Conservation (phyloP, 305 asterid genomes). For the Fraxinus velutina region DNA sequence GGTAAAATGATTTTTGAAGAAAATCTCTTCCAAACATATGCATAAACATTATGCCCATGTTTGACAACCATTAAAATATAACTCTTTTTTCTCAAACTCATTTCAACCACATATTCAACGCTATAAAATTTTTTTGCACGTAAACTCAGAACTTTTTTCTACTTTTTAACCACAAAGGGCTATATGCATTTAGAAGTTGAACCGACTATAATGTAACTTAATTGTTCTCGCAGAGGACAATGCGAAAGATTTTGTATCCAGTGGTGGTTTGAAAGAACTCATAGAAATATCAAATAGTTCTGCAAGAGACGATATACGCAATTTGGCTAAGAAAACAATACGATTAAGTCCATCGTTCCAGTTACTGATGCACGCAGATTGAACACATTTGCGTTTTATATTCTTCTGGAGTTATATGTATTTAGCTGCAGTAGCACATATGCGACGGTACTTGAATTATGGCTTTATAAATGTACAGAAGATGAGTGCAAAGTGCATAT, state of each 20-base stretch:
- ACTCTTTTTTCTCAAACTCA: neutral
- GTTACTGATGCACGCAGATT: conserved; percentile 33
- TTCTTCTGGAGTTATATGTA: neutral
- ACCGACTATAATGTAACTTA: neutral
- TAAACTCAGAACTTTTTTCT: neutral
- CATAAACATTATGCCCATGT: neutral
- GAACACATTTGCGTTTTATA: neutral
- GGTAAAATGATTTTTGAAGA: neutral
- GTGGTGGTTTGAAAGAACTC: conserved; percentile 65
- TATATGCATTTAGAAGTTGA: neutral
- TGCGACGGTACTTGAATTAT: neutral
- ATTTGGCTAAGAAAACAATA: conserved; percentile 73
- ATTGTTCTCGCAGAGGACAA: conserved; percentile 58
- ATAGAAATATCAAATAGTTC: conserved; percentile 62
- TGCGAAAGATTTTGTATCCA: conserved; percentile 56
- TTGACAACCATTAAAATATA: neutral
- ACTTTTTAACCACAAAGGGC: neutral
- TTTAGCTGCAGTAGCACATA: neutral
- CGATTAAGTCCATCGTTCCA: conserved; percentile 47
- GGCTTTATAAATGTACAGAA: conserved; percentile 19
- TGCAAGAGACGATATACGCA: conserved; percentile 77
- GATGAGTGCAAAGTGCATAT: neutral
- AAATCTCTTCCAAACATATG: neutral
- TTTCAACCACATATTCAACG: neutral
- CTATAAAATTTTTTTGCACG: too few species aligned